phyloP scores from a whole-genome alignment of 2,329 filamentous ascomycete species.

The Exophiala oligosperma region DNA sequence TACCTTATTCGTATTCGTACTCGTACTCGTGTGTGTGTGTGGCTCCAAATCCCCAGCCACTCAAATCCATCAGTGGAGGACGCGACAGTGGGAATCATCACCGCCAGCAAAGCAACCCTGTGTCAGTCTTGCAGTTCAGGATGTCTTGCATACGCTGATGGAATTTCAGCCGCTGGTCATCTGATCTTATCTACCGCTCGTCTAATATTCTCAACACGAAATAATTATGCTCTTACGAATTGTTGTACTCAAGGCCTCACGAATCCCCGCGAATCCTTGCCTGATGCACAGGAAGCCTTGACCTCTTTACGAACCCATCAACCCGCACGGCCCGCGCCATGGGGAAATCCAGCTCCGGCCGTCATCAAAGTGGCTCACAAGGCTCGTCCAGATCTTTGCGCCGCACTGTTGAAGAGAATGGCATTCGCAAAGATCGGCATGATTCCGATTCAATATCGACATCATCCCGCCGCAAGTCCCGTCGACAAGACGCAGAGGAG shows the following conservation, averaged over 20 bases:
- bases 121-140: neutral
- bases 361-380: conserved; percentile 24
- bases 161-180: neutral
- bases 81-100: conserved; percentile 15
- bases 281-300: conserved; percentile 13
- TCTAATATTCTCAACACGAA: too few species aligned
- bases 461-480: conserved; percentile 22
- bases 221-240: conserved; percentile 6
- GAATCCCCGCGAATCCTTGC: neutral
- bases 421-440: conserved; percentile 7
- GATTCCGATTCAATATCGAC: conserved; percentile 17
- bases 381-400: conserved; percentile 20
- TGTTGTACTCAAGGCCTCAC: neutral
- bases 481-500: conserved; percentile 12
- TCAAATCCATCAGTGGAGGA: conserved; percentile 12
- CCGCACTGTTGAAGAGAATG: conserved; percentile 17
- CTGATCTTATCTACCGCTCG: conserved; percentile 1
- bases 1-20: too few species aligned
- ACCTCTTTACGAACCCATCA: conserved; percentile 17
- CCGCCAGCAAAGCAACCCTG: conserved; percentile 13
- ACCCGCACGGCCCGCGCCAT: conserved; percentile 14
- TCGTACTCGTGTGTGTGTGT: too few species aligned
- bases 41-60: conserved; percentile 15
- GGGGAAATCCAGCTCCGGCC: conserved; percentile 28
- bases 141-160: neutral